A percentile compares a stretch with the other conserved stretches of the same genome.
These are phyloP conservation scores for Pseudogymnoascus sp. DNA, from an alignment of 2,329 filamentous ascomycete genomes.

Conservation along the genomic window DNA sequence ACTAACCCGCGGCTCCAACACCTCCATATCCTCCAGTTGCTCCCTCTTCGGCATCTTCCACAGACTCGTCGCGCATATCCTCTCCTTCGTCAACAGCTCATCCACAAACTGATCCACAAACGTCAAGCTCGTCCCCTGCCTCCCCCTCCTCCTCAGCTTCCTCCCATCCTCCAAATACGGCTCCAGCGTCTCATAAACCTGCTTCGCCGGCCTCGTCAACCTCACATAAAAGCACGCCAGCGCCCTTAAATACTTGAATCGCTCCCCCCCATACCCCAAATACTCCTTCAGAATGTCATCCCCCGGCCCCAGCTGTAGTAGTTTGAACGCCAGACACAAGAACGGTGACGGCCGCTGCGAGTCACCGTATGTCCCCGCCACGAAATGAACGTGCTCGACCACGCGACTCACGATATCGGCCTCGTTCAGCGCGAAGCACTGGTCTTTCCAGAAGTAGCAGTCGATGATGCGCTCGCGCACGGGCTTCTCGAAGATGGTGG, in stretches of 20 bases:
- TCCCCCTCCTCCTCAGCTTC: slow-evolving; percentile 72
- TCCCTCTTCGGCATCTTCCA: slow-evolving; percentile 84
- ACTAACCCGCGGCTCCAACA: slow-evolving; percentile 79
- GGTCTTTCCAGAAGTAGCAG: slow-evolving; percentile 97
- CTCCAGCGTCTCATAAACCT: slow-evolving; percentile 76
- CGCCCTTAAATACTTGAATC: slow-evolving; percentile 82
- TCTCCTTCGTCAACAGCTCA: slow-evolving; percentile 78
- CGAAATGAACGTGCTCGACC: slow-evolving; percentile 69
- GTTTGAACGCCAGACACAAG: slow-evolving; percentile 88
- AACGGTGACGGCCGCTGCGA: slow-evolving; percentile 87
- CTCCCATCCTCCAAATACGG: slow-evolving; percentile 74
- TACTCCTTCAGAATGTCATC: slow-evolving; percentile 77
- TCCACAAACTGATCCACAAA: slow-evolving; percentile 91
- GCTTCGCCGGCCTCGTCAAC: slow-evolving; percentile 73
- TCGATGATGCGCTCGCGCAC: slow-evolving; percentile 93
- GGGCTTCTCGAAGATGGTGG: slow-evolving; percentile 92
- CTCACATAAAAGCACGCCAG: slow-evolving; percentile 91
- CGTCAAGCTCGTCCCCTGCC: slow-evolving; percentile 69
- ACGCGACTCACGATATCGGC: slow-evolving; percentile 81
- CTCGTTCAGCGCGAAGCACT: slow-evolving; percentile 92
- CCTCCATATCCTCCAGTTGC: slow-evolving; percentile 79
- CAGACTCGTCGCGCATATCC: slow-evolving; percentile 84
- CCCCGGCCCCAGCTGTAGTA: slow-evolving; percentile 78
- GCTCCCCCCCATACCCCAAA: slow-evolving; percentile 64
- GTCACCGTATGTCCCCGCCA: slow-evolving; percentile 82